Conservation (phyloP, 1,284 basidiomycete genomes). For the Ceratobasidium sp. region DNA sequence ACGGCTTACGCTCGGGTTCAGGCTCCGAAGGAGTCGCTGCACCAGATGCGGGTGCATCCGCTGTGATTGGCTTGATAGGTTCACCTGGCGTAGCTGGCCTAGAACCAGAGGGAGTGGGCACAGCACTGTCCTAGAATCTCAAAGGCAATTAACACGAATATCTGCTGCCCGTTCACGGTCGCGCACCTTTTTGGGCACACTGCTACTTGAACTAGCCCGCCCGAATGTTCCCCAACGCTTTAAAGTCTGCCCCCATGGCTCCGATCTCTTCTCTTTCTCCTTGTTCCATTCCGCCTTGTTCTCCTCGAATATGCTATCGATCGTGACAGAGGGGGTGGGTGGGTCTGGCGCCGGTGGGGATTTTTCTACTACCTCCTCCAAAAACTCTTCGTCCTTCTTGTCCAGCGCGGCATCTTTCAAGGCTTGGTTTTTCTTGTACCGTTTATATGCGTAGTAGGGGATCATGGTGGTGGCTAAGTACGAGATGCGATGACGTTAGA, state of each 20-base stretch:
- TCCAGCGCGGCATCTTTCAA: constrained; percentile 33
- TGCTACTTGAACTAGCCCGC: constrained; percentile 28
- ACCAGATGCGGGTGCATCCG: not conserved
- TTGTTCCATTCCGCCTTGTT: constrained; percentile 35
- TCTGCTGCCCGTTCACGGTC: not conserved
- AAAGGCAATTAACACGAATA: not conserved
- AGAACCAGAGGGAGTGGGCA: constrained; percentile 21
- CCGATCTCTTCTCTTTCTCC: constrained; percentile 33
- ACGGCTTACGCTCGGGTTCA: constrained; percentile 35
- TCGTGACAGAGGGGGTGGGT: constrained; percentile 17
- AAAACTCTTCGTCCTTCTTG: constrained; percentile 43
- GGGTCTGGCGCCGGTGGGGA: constrained; percentile 23
- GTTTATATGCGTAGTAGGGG: constrained; percentile 44
- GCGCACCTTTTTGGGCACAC: constrained; percentile 38
- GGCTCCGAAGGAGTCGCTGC: not conserved
- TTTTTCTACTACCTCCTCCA: constrained; percentile 27
- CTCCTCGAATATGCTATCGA: constrained; percentile 40
- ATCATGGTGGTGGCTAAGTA: constrained; percentile 34
- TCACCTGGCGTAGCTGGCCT: constrained; percentile 17
- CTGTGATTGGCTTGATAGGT: not conserved
- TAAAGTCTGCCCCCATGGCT: constrained; percentile 38
- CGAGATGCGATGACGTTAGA: not conserved
- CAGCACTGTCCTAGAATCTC: constrained; percentile 2
- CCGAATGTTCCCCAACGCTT: constrained; percentile 41
- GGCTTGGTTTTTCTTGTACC: constrained; percentile 45